Evolutionary conservation across 495 filamentous ascomycete genomes (phyloP).

Genomic region (Echria macrotheca): DNA sequence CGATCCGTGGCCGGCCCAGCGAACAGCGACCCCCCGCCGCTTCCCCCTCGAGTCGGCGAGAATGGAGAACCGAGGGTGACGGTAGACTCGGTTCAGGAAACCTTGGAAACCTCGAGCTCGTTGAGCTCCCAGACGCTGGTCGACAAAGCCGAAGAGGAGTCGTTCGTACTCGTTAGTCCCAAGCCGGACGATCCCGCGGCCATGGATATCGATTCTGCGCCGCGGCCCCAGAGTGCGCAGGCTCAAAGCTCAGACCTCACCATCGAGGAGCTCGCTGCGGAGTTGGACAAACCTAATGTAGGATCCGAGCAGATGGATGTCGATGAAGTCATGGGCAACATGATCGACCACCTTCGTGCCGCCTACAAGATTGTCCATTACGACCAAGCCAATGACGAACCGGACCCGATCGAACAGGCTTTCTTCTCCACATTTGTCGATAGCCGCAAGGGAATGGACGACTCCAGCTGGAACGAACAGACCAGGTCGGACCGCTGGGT

Average conservation of each 20-base stretch:
- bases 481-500: constrained; percentile 25
- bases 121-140: constrained; percentile 44
- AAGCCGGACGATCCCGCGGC: neutral
- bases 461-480: constrained; percentile 28
- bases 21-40: constrained; percentile 16
- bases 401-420: constrained; percentile 65
- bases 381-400: constrained; percentile 43
- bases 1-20: neutral
- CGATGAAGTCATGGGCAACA: constrained; percentile 88
- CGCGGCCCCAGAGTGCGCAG: constrained; percentile 7
- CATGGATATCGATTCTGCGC: constrained; percentile 8
- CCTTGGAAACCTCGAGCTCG: constrained; percentile 29
- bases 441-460: constrained; percentile 35
- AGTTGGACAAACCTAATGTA: constrained; percentile 39
- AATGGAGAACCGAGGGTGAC: constrained; percentile 11
- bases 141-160: constrained; percentile 28
- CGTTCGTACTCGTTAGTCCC: constrained; percentile 10
- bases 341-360: constrained; percentile 82
- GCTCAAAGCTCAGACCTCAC: constrained; percentile 21
- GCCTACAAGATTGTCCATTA: constrained; percentile 65
- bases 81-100: constrained; percentile 15
- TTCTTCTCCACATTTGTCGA: constrained; percentile 46
- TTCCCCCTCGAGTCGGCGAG: constrained; percentile 24
- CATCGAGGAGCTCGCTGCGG: constrained; percentile 37
- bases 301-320: constrained; percentile 74